phyloP scores from a whole-genome alignment of 495 filamentous ascomycete species.

The Rostrohypoxylon terebratum region DNA sequence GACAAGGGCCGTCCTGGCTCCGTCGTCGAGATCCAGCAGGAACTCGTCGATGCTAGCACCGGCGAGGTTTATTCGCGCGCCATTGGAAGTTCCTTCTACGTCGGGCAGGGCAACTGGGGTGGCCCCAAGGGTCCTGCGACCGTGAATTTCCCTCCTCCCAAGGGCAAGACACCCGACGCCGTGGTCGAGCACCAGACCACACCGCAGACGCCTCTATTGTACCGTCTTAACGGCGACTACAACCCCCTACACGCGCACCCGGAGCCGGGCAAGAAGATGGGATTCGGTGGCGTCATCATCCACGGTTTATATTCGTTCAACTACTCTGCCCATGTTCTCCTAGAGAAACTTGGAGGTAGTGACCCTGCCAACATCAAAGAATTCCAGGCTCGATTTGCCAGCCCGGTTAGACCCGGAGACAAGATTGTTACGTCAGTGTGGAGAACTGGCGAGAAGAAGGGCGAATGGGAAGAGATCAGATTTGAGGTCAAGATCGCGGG shows the following conservation, averaged over 20 bases:
- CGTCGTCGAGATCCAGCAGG: conserved; percentile 82
- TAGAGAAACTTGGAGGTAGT: conserved; percentile 77
- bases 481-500: conserved; percentile 78
- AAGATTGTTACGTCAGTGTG: conserved; percentile 74
- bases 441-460: conserved; percentile 71
- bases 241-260: conserved; percentile 90
- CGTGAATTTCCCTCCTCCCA: conserved; percentile 78
- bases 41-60: conserved; percentile 74
- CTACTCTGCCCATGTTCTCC: conserved; percentile 77
- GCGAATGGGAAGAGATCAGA: conserved; percentile 83
- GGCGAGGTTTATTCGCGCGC: conserved; percentile 79
- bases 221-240: conserved; percentile 90
- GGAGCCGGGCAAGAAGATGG: conserved; percentile 86
- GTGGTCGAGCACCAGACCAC: conserved; percentile 76
- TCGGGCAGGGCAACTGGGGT: conserved; percentile 88
- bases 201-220: conserved; percentile 76
- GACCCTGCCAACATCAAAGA: conserved; percentile 82
- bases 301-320: conserved; percentile 92
- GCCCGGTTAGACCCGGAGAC: conserved; percentile 81
- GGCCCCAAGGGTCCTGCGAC: conserved; percentile 88
- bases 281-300: conserved; percentile 88
- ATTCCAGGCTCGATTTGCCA: conserved; percentile 89
- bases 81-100: conserved; percentile 77
- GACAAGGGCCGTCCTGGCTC: conserved; percentile 89
- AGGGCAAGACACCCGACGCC: conserved; percentile 78